These are phyloP conservation scores for Lepidium sativum DNA, from an alignment of 345 rosid species.

Conservation along the genomic window DNA sequence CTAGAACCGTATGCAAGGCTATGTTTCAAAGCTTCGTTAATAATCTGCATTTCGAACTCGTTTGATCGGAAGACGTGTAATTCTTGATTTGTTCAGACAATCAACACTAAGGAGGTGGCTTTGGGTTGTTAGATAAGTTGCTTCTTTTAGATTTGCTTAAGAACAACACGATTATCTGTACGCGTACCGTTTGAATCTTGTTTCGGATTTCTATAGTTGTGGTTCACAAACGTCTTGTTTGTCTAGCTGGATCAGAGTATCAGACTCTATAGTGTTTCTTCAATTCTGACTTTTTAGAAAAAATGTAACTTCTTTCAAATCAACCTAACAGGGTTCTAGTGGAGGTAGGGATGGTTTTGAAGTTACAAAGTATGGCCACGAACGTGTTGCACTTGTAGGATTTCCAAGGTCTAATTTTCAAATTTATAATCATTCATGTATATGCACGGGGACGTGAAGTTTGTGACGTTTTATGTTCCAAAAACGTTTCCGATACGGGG, in stretches of 20 bases:
- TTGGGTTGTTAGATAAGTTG: background rate
- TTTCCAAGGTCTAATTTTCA: constrained; percentile 68
- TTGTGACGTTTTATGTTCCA: too few species aligned
- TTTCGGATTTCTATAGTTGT: background rate
- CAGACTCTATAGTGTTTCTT: background rate
- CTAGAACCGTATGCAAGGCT: background rate
- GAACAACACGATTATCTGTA: background rate
- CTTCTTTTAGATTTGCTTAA: background rate
- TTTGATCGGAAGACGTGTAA: background rate
- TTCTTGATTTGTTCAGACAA: background rate
- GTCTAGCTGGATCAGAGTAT: background rate
- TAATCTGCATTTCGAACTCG: background rate
- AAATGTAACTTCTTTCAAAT: background rate
- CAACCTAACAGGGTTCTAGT: constrained; percentile 63
- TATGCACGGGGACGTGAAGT: too few species aligned
- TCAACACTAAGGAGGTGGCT: background rate
- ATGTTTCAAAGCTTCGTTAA: background rate
- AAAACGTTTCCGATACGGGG: too few species aligned
- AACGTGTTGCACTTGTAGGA: constrained; percentile 95
- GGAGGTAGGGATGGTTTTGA: constrained; percentile 98
- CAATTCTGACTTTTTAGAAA: background rate
- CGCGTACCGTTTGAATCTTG: background rate
- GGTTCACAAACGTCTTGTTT: background rate
- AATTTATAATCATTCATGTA: background rate
- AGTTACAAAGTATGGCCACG: constrained; percentile 96